These are phyloP conservation scores for Yamadazyma sp. DNA, from an alignment of 1,139 yeast species.

Conservation along the genomic window DNA sequence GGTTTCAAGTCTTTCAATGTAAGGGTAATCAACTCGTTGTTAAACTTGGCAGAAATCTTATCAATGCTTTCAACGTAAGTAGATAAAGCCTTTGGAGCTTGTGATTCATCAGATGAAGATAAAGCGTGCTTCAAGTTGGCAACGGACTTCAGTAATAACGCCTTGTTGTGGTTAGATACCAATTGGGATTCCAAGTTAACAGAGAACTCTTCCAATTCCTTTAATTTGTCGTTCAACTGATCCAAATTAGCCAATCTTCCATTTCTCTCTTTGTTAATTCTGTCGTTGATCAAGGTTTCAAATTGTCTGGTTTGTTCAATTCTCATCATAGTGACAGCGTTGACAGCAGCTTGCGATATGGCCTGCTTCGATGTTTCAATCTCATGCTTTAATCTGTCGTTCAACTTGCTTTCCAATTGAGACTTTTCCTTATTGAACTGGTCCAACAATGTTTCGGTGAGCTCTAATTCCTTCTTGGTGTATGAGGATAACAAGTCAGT, in stretches of 20 bases:
- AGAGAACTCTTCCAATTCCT: conserved; percentile 59
- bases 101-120: conserved; percentile 24
- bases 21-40: conserved; percentile 42
- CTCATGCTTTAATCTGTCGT: conserved; percentile 61
- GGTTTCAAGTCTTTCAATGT: conserved; percentile 39
- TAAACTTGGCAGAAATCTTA: conserved; percentile 38
- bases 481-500: conserved; percentile 57
- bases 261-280: conserved; percentile 76
- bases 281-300: conserved; percentile 59
- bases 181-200: conserved; percentile 58
- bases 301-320: conserved; percentile 72
- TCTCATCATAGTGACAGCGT: conserved; percentile 71
- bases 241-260: conserved; percentile 74
- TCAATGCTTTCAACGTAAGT: conserved; percentile 51
- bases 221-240: conserved; percentile 57
- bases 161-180: conserved; percentile 53
- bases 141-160: conserved; percentile 57
- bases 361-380: conserved; percentile 67
- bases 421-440: conserved; percentile 56
- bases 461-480: conserved; percentile 53
- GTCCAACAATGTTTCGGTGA: conserved; percentile 48
- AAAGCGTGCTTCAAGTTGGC: conserved; percentile 53
- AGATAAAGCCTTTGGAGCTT: conserved; percentile 32
- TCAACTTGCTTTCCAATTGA: conserved; percentile 63
- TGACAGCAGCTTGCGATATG: conserved; percentile 73